A percentile compares a stretch with the other conserved stretches of the same genome.
These are phyloP conservation scores for Lenwebbia sp. DNA, from an alignment of 345 rosid genomes.

Conservation along the genomic window DNA sequence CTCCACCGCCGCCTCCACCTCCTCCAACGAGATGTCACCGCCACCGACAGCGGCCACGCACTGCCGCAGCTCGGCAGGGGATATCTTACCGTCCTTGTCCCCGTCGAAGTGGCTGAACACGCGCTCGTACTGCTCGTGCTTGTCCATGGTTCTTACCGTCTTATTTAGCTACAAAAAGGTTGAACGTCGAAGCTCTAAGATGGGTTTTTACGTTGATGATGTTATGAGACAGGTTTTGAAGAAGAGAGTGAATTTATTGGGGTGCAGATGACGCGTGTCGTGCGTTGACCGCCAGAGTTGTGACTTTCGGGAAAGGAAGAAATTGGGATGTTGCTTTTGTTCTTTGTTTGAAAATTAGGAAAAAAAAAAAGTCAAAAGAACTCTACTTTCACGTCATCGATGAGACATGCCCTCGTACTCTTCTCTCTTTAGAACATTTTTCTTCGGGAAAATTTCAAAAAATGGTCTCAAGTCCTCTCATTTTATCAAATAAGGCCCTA, in stretches of 20 bases:
- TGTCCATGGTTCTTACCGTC: background rate
- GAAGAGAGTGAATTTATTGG: background rate
- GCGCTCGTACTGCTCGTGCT: slow-evolving; percentile 14
- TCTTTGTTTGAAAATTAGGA: background rate
- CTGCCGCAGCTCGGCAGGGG: slow-evolving; percentile 28
- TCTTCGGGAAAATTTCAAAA: no score
- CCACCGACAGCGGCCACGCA: slow-evolving; percentile 27
- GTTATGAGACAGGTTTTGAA: background rate
- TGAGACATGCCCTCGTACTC: accelerated
- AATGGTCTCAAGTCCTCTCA: no score
- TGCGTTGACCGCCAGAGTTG: slow-evolving; percentile 1
- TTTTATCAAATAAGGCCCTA: no score
- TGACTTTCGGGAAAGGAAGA: background rate
- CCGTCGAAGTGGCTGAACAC: slow-evolving; percentile 38
- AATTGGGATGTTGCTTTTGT: accelerated
- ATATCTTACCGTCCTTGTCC: slow-evolving; percentile 35
- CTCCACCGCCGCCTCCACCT: slow-evolving; percentile 14
- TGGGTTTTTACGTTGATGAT: background rate
- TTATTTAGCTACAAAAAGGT: background rate
- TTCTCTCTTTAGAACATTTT: no score
- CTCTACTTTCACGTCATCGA: background rate
- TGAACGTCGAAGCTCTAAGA: background rate
- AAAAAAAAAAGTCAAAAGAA: background rate
- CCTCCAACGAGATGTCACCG: slow-evolving; percentile 18
- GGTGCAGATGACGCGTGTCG: slow-evolving; percentile 1